Evolutionary conservation across 805 yeast genomes (phyloP), one percentile per base, ranked within the genome.

Genomic region (Lachancea kluyveri): DNA sequence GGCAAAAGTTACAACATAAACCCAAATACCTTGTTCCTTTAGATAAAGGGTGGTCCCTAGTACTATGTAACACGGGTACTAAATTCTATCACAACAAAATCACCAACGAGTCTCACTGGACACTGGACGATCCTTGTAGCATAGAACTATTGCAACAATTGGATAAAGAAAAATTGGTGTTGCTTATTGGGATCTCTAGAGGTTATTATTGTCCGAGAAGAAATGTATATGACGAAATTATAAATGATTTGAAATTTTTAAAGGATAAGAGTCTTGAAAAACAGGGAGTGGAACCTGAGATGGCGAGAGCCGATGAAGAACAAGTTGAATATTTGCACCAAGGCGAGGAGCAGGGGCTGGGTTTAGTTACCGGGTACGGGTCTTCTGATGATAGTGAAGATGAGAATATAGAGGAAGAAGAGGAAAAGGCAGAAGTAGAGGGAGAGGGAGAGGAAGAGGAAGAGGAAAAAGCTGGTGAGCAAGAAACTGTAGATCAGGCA

Each of bases 51-150:
- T 72, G 76, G 77, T 21, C 35, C 3, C 35, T 71, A n/a, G 57
- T 70, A 1, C 52, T 72, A 14, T 54, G 66, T 10, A 50, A 52
- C 14, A 48, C 55, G 6, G 77, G 76, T 0, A 34, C 58, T 3
- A 63, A 68, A 36, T 70, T 62, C 45, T 70, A 60, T 27, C 47
- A 61, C 35, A 59, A 68, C 40, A 22, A 18, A 1, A 34, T 24
- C 3, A 48, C 60, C 1, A 39, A 46, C 6, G 37, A 35, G 23
- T 59, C 68, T 1, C 33, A 39, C 4, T 65, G 73, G 71, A 33
- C 38, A 14, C 52, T 66, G 6, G 58, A 60, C 1, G 61, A 59
- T 30, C 50, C 45, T 2, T 46, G 45, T 9, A 50, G 64, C 10
- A 28, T 41, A 8, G 35, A 37, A 5, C 36, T 53, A 6, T 22